Base-by-base conservation (phyloP, 139 green algal species). In the Chlamydomonas applanata region DNA sequence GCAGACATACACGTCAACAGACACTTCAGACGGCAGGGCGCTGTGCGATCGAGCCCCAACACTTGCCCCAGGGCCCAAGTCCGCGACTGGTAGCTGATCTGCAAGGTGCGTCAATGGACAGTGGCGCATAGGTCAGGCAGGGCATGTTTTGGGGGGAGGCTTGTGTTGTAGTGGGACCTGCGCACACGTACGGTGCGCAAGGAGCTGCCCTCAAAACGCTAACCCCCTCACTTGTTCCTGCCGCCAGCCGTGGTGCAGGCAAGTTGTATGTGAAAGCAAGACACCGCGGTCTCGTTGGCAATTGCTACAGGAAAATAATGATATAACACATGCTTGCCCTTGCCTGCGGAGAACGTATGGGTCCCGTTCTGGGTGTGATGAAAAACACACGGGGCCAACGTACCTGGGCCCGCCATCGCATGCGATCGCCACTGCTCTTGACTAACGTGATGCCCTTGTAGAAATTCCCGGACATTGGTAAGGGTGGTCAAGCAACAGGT, bases 381-480 rank as follows among this genome's bases (percentile, higher is more conserved):
- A 4, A n/a, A 16, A 14, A 27, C 20, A n/a, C 11, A 66, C 14
- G 59, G n/a, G 11, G 9, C n/a, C 3, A 35, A n/a, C n/a, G 4
- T 66, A 66, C 59, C 59, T 66, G 59, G 3, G 59, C 59, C 3
- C 59, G 59, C 17, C n/a, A 66, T 3, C 59, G 59, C 11, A 19
- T 66, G n/a, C 59, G 59, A 4, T 66, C 59, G 3, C 25, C 59
- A 25, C 59, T 25, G 29, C n/a, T 11, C 59, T 66, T 66, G 20
- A 66, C 59, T 4, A n/a, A 16, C 25, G 59, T 66, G 59, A 66
- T 66, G 25, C 59, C 59, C 59, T 66, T 66, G 27, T 35, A 61
- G 53, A 19, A 49, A 7, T 49, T 49, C 11, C 40, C 40, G n/a
- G n/a, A n/a, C n/a, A n/a, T n/a, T n/a, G n/a, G n/a, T n/a, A n/a